A percentile compares a stretch with the other conserved stretches of the same genome.
These are phyloP conservation scores for Geum urbanum DNA, from an alignment of 306 rosid species.

Conservation along the genomic window DNA sequence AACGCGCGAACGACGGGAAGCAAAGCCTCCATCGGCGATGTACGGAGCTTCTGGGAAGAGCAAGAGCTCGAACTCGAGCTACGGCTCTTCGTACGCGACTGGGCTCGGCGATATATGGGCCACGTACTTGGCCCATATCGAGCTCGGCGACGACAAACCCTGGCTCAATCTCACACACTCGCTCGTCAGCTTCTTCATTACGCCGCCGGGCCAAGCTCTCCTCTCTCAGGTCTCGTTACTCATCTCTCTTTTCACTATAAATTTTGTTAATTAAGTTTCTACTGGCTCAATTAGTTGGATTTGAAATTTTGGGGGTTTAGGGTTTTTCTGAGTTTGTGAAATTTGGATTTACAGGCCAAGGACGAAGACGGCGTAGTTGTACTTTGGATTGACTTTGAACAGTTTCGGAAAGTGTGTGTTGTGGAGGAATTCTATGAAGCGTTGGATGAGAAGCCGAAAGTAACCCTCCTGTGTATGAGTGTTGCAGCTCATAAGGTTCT, in stretches of 20 bases:
- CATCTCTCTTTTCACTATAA: background rate
- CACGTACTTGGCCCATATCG: conserved; percentile 59
- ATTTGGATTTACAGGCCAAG: conserved; percentile 32
- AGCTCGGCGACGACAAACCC: conserved; percentile 54
- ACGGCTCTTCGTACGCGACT: conserved; percentile 24
- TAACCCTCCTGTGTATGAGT: conserved; percentile 66
- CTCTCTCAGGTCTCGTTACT: conserved; percentile 50
- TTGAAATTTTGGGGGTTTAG: background rate
- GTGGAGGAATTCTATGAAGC: conserved; percentile 46
- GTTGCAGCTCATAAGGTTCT: conserved; percentile 71
- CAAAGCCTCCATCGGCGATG: conserved; percentile 13
- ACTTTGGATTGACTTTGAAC: conserved; percentile 65
- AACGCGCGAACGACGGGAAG: conserved; percentile 9
- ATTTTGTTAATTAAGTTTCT: background rate
- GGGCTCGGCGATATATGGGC: conserved; percentile 28
- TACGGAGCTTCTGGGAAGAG: conserved; percentile 14
- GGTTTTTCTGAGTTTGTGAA: conserved; percentile 2
- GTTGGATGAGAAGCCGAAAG: conserved; percentile 64
- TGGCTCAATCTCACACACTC: conserved; percentile 53
- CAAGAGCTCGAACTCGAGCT: conserved; percentile 21
- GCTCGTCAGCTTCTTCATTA: conserved; percentile 59
- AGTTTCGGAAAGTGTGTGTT: conserved; percentile 41
- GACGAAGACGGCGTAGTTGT: conserved; percentile 42
- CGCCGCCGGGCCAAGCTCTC: conserved; percentile 39
- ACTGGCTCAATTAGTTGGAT: background rate